phyloP scores from a whole-genome alignment of 495 filamentous ascomycete genomes.

The Clohesyomyces aquaticus region DNA sequence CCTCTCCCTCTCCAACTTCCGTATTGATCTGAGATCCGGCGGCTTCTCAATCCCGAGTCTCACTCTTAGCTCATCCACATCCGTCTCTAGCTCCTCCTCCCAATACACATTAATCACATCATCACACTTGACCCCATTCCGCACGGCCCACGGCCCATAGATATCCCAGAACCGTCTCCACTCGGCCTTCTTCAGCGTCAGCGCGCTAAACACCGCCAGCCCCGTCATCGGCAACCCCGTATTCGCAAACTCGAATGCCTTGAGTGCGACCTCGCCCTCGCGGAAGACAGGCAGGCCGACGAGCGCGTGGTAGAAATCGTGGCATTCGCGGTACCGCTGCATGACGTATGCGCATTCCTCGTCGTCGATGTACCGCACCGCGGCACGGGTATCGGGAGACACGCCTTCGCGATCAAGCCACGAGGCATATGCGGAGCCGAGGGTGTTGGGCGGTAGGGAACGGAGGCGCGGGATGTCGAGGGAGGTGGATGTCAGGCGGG shows the following conservation, averaged over 20 bases:
- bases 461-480: constrained; percentile 74
- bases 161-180: constrained; percentile 69
- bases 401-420: constrained; percentile 95
- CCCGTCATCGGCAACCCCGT: constrained; percentile 95
- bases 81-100: constrained; percentile 90
- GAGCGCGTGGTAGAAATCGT: constrained; percentile 97
- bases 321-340: constrained; percentile 96
- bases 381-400: constrained; percentile 80
- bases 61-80: constrained; percentile 73
- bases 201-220: constrained; percentile 69
- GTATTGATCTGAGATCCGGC: constrained; percentile 81
- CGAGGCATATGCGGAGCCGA: constrained; percentile 80
- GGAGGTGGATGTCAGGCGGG: constrained; percentile 80
- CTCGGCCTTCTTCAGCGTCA: constrained; percentile 76
- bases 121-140: constrained; percentile 73
- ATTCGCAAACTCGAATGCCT: constrained; percentile 96
- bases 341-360: constrained; percentile 96
- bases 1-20: constrained; percentile 69
- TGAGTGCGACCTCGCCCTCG: constrained; percentile 92
- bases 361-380: constrained; percentile 88
- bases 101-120: constrained; percentile 97
- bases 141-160: constrained; percentile 89
- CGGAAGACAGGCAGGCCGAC: constrained; percentile 89
- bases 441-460: constrained; percentile 68
- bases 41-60: constrained; percentile 84